These are phyloP conservation scores for Diatrype stigma DNA, from an alignment of 2,329 filamentous ascomycete genomes.

Conservation along the genomic window DNA sequence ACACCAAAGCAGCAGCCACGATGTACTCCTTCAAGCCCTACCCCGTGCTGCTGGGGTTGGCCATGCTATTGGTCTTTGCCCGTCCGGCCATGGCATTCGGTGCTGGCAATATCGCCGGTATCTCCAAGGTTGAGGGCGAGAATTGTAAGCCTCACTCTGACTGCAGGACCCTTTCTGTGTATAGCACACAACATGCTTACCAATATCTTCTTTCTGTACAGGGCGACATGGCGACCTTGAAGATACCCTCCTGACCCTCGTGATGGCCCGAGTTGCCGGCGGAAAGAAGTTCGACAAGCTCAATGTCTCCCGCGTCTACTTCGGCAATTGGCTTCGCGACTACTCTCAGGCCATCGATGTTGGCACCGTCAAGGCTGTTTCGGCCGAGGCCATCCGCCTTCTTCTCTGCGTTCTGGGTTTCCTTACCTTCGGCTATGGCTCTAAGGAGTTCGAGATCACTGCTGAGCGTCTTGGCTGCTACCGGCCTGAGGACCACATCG, in stretches of 20 bases:
- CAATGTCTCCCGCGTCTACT: constrained; percentile 85
- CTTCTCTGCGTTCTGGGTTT: constrained; percentile 87
- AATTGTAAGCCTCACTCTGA: constrained; percentile 61
- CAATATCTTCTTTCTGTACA: constrained; percentile 24
- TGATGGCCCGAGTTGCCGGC: constrained; percentile 49
- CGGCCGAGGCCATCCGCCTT: constrained; percentile 84
- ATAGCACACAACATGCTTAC: no score
- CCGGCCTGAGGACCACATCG: constrained; percentile 78
- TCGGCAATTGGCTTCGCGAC: constrained; percentile 91
- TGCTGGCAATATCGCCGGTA: constrained; percentile 80
- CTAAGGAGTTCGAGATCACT: constrained; percentile 82
- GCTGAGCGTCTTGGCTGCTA: constrained; percentile 75
- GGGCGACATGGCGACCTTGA: constrained; percentile 90
- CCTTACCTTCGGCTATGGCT: constrained; percentile 80
- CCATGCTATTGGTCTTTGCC: constrained; percentile 63
- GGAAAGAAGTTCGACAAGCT: constrained; percentile 85
- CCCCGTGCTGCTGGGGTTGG: constrained; percentile 50
- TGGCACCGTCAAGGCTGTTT: constrained; percentile 85
- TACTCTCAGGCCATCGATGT: constrained; percentile 95
- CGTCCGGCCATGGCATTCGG: constrained; percentile 73
- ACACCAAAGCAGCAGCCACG: constrained; percentile 12
- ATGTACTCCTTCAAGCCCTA: constrained; percentile 49
- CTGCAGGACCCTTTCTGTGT: no score
- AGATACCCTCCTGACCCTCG: constrained; percentile 75
- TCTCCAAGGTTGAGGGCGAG: constrained; percentile 76